Evolutionary conservation across 148 eudicot genomes (phyloP), one percentile per base, ranked within the genome.

Genomic region (Arctostaphylos glauca): DNA sequence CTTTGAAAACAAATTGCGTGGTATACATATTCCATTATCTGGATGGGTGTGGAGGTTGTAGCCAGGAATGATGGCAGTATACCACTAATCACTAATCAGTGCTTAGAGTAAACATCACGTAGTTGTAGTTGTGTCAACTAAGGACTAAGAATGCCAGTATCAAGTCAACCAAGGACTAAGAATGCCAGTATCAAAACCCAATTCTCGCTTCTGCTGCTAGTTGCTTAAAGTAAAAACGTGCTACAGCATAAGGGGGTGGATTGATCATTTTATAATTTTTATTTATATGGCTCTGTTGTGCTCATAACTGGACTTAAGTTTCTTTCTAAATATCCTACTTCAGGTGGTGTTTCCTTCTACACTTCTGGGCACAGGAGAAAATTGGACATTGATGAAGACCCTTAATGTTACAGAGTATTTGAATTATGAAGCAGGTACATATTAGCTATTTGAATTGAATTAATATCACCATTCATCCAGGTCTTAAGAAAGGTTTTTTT

Each of bases 331-430:
- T 23, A 15, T 3, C 38, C 23, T 74, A n/a, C 38, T 85, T 21
- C 77, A 94, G 98, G 96, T 94, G 67, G 89, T 94, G 88, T 94
- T 94, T 90, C 96, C 98, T 18, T 94, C 93, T 12, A 89, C 98
- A 19, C 94, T 91, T 85, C 88, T 94, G 85, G 98, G 98, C 80
- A 94, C 98, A 5, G 92, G 88, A 77, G 93, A 94, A 84, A 91
- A 81, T 79, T 94, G 98, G 98, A 94, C 98, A 75, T 74, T 94
- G 88, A 90, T 94, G 96, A 92, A 92, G 84, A 92, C 87, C 73
- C 91, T 94, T 53, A 94, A 96, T 79, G 96, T 89, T 96, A 50
- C n/a, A n/a, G n/a, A n/a, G n/a, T n/a, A n/a, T n/a, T n/a, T n/a
- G n/a, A n/a, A n/a, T n/a, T n/a, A n/a, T n/a, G n/a, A n/a, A n/a